Evolutionary conservation across 2,329 filamentous ascomycete genomes (phyloP).

Genomic region (Chaetomiaceae sp.): DNA sequence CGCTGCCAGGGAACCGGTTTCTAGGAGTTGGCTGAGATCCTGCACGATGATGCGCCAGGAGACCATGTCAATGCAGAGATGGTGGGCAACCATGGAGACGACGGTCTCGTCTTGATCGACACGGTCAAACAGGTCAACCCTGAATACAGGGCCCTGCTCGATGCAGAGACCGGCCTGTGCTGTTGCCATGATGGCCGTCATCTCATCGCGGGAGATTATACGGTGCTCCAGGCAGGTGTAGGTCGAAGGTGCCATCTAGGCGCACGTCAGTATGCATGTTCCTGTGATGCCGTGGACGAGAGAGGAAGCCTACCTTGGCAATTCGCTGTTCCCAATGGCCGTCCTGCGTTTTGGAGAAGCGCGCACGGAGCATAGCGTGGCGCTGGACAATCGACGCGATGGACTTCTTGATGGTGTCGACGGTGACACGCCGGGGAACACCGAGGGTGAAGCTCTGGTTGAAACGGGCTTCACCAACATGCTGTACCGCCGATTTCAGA

Average conservation of each 20-base stretch:
- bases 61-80: conserved; percentile 23
- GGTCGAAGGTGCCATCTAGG: conserved; percentile 15
- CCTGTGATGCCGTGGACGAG: no score
- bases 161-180: conserved; percentile 20
- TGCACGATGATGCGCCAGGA: conserved; percentile 26
- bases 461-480: conserved; percentile 22
- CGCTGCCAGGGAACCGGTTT: conserved; percentile 14
- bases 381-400: conserved; percentile 22
- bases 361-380: conserved; percentile 24
- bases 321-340: conserved; percentile 22
- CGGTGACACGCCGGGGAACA: conserved; percentile 11
- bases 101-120: conserved; percentile 8
- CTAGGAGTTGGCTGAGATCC: conserved; percentile 20
- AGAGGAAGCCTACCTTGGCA: conserved; percentile 11
- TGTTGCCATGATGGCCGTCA: conserved; percentile 6
- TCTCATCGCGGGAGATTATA: conserved; percentile 12
- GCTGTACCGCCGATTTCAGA: conserved; percentile 7
- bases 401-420: conserved; percentile 15
- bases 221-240: conserved; percentile 16
- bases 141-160: conserved; percentile 23
- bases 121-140: conserved; percentile 19
- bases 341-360: conserved; percentile 13
- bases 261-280: background rate
- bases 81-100: conserved; percentile 24
- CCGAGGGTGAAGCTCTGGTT: conserved; percentile 24